These are phyloP conservation scores for Umbilicaria muhlenbergii DNA, from an alignment of 495 filamentous ascomycete species.

Conservation along the genomic window DNA sequence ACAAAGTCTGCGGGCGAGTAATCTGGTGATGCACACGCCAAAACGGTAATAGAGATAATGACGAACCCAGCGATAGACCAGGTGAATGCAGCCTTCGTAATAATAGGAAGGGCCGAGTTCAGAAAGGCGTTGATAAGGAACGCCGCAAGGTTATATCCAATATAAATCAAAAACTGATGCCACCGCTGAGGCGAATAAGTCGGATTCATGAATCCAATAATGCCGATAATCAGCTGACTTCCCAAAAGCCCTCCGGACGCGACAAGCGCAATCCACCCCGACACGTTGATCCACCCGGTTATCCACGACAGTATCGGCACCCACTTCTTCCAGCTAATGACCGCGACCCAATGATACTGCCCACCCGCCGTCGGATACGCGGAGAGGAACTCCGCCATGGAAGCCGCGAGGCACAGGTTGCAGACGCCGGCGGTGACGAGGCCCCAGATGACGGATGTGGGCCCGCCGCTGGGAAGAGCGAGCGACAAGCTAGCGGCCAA, in stretches of 20 bases:
- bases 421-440: constrained; percentile 55
- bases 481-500: constrained; percentile 32
- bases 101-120: constrained; percentile 42
- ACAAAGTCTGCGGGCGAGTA: constrained; percentile 43
- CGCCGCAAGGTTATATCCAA: constrained; percentile 44
- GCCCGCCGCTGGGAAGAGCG: constrained; percentile 31
- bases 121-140: constrained; percentile 54
- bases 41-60: constrained; percentile 51
- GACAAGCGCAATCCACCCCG: constrained; percentile 50
- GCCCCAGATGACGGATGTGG: constrained; percentile 33
- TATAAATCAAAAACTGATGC: constrained; percentile 66
- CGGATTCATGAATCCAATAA: constrained; percentile 26
- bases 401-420: constrained; percentile 55
- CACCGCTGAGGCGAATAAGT: constrained; percentile 39
- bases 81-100: constrained; percentile 47
- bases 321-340: constrained; percentile 40
- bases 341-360: constrained; percentile 65
- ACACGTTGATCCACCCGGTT: constrained; percentile 62
- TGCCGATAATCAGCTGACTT: constrained; percentile 29
- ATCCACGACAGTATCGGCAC: constrained; percentile 50
- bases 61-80: constrained; percentile 55
- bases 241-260: constrained; percentile 32
- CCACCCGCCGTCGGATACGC: constrained; percentile 56
- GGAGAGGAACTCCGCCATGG: constrained; percentile 56
- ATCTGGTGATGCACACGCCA: constrained; percentile 44